Base-by-base conservation (phyloP, 371 early-diverging fungal genomes). In the Rhizomucor miehei region DNA sequence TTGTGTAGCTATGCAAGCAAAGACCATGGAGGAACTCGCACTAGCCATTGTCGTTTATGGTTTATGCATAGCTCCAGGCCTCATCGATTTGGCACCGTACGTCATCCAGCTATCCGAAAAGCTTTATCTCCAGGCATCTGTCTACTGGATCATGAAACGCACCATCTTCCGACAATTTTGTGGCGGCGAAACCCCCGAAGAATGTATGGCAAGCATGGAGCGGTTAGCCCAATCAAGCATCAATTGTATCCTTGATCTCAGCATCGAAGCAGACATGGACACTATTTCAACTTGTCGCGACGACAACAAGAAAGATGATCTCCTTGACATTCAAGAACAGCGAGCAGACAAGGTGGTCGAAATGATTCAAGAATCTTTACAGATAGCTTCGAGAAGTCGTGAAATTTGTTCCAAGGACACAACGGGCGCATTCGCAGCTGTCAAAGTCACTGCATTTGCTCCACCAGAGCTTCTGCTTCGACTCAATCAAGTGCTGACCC, bases 91-190 rank as follows among this genome's bases (percentile, higher is more conserved):
- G 4, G 65, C 73, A 12, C 67, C 73, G 10, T 52, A 59, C 46
- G 68, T 93, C 21, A 57, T 73, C 24, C 56, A 73, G 19, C 37
- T 75, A 43, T 75, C 88, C 21, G 83, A 88, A 61, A 69, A 66
- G 50, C 29, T 88, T 45, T 73, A 83, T 20, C 52, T 92, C 43
- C 69, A 81, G 16, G 53, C 63, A 5, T 77, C 81, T 1, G 66
- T 82, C 6, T 81, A 92, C 65, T 84, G 82, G 65, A 64, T 91
- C 29, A 75, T 94, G 55, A 88, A 87, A 68, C 77, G 79, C 25
- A 92, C 95, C 1, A 90, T 95, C 65, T 97, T 94, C 71, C 74
- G 78, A 25, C 91, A 92, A 60, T 56, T 96, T 73, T 93, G 93
- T 39, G 56, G 92, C 25, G 96, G 96, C 49, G 94, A 96, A 67